Conservation (phyloP, 2,329 filamentous ascomycete species). For the Paraphaeosphaeria minitans region DNA sequence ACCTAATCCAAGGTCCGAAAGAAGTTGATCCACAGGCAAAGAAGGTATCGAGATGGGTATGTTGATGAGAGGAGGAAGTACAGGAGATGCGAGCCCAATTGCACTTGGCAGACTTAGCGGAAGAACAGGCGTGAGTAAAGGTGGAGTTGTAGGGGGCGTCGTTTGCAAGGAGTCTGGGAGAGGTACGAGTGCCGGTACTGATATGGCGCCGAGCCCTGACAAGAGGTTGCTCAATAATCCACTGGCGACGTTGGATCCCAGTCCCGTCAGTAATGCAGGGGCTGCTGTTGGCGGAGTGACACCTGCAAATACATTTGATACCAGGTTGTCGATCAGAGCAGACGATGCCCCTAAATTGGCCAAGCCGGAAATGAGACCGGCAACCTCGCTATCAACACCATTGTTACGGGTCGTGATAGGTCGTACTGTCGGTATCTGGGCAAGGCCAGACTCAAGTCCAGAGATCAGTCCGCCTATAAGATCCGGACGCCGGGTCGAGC, state of each 20-base stretch:
- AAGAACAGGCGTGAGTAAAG: neutral
- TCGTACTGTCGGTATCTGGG: neutral
- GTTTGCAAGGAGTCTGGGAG: neutral
- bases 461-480: neutral
- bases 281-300: neutral
- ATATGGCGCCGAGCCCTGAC: neutral
- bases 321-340: neutral
- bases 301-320: neutral
- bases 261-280: neutral
- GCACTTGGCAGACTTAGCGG: neutral
- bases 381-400: neutral
- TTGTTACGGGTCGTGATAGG: neutral
- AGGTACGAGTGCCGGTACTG: neutral
- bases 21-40: neutral
- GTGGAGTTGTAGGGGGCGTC: neutral
- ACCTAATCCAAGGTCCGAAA: neutral
- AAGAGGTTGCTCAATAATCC: neutral
- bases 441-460: neutral
- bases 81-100: neutral
- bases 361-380: neutral
- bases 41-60: neutral
- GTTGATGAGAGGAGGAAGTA: neutral
- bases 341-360: neutral
- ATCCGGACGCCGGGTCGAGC: neutral
- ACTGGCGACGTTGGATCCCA: neutral